phyloP scores from a whole-genome alignment of 306 rosid species.

The Clitoria ternatea region DNA sequence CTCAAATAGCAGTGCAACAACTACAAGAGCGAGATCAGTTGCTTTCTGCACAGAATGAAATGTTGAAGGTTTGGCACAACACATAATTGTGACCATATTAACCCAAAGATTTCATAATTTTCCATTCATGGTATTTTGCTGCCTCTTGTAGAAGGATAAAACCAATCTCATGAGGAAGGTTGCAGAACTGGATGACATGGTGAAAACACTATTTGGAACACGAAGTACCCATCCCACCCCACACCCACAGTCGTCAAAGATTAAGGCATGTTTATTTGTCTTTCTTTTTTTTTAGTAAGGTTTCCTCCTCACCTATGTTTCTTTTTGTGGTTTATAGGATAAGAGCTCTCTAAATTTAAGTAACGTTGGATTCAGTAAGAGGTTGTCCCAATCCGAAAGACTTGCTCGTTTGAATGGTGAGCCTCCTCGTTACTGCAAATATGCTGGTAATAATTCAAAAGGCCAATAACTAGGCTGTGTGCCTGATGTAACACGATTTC shows the following conservation, averaged over 20 bases:
- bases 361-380: conserved; percentile 43
- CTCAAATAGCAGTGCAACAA: conserved; percentile 56
- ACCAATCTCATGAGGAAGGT: conserved; percentile 58
- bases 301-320: neutral
- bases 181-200: conserved; percentile 76
- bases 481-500: neutral
- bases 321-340: conserved; percentile 37
- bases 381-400: conserved; percentile 58
- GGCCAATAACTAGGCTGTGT: conserved; percentile 16
- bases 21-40: conserved; percentile 78
- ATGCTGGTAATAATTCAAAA: conserved; percentile 42
- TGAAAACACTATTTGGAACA: conserved; percentile 48
- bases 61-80: conserved; percentile 58
- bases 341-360: conserved; percentile 32
- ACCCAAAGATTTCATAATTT: neutral
- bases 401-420: conserved; percentile 61
- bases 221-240: conserved; percentile 33
- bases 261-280: conserved; percentile 39
- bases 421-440: conserved; percentile 42
- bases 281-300: neutral
- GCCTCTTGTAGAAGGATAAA: conserved; percentile 65
- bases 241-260: conserved; percentile 40
- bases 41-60: conserved; percentile 84
- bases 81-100: neutral
- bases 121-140: conserved; percentile 18